Evolutionary conservation across 2,329 filamentous ascomycete genomes (phyloP).

Genomic region (Alternaria dauci): DNA sequence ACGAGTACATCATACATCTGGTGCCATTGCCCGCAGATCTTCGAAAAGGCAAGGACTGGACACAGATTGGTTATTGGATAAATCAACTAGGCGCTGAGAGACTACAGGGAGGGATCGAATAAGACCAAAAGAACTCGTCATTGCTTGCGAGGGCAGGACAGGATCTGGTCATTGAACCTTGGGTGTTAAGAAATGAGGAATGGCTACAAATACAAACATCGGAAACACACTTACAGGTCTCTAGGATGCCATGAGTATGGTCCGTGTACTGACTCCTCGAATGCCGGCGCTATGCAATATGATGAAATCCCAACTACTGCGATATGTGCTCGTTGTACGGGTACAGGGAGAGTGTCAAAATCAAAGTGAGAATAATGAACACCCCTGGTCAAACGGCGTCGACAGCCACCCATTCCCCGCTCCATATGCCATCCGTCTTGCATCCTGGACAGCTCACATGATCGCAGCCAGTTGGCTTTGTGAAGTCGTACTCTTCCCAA

Average conservation of each 20-base stretch:
- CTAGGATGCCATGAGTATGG: neutral
- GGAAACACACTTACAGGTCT: neutral
- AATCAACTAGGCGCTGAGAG: too few species aligned
- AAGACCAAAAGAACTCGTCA: neutral
- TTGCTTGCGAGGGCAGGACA: rapidly evolving
- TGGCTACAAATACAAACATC: neutral
- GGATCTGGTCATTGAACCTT: neutral
- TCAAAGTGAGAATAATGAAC: neutral
- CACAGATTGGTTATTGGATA: neutral
- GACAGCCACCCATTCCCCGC: constrained; percentile 60
- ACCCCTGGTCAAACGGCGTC: constrained; percentile 4
- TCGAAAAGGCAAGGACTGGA: neutral
- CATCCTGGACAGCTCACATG: constrained; percentile 35
- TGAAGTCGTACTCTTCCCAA: constrained; percentile 62
- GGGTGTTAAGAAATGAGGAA: neutral
- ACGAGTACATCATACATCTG: neutral
- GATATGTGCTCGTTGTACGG: too few species aligned
- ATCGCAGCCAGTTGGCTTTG: constrained; percentile 60
- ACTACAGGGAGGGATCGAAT: too few species aligned
- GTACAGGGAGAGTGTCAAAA: neutral
- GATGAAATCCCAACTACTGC: too few species aligned
- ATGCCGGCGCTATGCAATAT: neutral
- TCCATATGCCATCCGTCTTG: constrained; percentile 36
- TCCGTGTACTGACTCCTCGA: neutral
- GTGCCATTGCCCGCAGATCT: neutral